A percentile compares a stretch with the other conserved stretches of the same genome.
phyloP scores from a whole-genome alignment of 768 basidiomycete genomes.

The Coprinellus micaceus region DNA sequence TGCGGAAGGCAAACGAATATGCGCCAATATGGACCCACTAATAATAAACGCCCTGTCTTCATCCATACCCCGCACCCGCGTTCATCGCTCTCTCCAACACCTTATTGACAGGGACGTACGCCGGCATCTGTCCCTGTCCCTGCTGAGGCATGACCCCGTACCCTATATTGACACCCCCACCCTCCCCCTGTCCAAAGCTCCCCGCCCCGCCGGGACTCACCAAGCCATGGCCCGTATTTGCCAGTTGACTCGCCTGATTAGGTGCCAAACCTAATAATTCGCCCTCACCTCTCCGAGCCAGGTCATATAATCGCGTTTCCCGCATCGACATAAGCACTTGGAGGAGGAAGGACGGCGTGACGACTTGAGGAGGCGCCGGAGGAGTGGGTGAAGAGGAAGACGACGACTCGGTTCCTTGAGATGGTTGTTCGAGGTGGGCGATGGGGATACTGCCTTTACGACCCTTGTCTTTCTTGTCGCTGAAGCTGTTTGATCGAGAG shows the following conservation, averaged over 20 bases:
- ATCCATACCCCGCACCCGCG: conserved; percentile 31
- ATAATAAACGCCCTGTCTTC: neutral
- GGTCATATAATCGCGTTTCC: conserved; percentile 56
- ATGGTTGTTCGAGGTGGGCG: neutral
- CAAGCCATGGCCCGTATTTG: too few relatives aligned
- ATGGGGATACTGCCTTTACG: neutral
- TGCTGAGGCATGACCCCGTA: neutral
- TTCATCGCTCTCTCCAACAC: conserved; percentile 70
- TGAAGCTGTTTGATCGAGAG: conserved; percentile 24
- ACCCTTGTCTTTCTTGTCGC: neutral
- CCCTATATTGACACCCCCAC: neutral
- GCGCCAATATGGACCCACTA: neutral
- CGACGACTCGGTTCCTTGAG: conserved; percentile 8
- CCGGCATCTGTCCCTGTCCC: neutral
- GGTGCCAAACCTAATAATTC: conserved; percentile 30
- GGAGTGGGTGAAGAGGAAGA: conserved; percentile 13
- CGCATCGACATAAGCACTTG: conserved; percentile 62
- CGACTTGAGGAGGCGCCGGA: conserved; percentile 20
- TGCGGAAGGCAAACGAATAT: neutral
- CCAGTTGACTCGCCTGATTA: conserved; percentile 36
- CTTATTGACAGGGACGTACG: conserved; percentile 53
- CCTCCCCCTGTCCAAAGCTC: neutral
- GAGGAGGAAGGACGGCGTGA: conserved; percentile 60
- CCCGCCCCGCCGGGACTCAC: too few relatives aligned
- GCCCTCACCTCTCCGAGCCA: conserved; percentile 26